Evolutionary conservation across 306 rosid species (phyloP).

Genomic region (Rosa chinensis): DNA sequence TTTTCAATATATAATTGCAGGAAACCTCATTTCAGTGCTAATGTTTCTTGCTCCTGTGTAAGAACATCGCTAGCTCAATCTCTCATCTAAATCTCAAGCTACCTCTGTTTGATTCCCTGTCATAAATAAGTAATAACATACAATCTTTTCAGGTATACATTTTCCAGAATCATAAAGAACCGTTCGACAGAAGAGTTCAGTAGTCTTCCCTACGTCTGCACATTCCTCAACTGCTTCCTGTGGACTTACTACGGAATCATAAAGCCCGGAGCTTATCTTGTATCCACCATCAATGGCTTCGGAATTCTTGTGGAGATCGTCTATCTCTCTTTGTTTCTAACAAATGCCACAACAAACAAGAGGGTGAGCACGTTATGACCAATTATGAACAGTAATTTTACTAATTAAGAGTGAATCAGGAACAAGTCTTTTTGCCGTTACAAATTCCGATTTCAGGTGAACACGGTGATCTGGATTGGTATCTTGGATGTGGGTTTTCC

Average conservation of each 20-base stretch:
- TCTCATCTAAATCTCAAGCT: neutral
- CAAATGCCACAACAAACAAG: slow-evolving; percentile 41
- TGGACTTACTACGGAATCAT: slow-evolving; percentile 75
- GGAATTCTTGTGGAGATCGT: slow-evolving; percentile 50
- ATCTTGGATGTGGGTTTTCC: slow-evolving; percentile 43
- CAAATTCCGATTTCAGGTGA: slow-evolving; percentile 29
- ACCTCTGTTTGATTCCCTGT: neutral
- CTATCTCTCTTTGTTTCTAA: slow-evolving; percentile 51
- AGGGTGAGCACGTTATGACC: slow-evolving; percentile 25
- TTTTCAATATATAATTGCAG: slow-evolving; percentile 28
- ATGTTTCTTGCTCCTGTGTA: slow-evolving; percentile 75
- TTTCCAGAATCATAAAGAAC: slow-evolving; percentile 44
- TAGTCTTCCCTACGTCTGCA: slow-evolving; percentile 69
- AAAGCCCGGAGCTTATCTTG: slow-evolving; percentile 53
- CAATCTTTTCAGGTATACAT: slow-evolving; percentile 34
- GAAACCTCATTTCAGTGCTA: slow-evolving; percentile 61
- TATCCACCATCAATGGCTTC: slow-evolving; percentile 64
- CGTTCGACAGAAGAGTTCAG: slow-evolving; percentile 58
- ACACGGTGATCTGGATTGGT: slow-evolving; percentile 37
- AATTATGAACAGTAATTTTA: neutral
- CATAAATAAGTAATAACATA: neutral
- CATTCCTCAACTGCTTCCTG: slow-evolving; percentile 48
- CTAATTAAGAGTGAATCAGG: neutral
- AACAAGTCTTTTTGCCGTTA: neutral
- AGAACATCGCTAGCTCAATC: slow-evolving; percentile 1